phyloP scores from a whole-genome alignment of 352 stramenopile species.

The Phytophthora cajani region DNA sequence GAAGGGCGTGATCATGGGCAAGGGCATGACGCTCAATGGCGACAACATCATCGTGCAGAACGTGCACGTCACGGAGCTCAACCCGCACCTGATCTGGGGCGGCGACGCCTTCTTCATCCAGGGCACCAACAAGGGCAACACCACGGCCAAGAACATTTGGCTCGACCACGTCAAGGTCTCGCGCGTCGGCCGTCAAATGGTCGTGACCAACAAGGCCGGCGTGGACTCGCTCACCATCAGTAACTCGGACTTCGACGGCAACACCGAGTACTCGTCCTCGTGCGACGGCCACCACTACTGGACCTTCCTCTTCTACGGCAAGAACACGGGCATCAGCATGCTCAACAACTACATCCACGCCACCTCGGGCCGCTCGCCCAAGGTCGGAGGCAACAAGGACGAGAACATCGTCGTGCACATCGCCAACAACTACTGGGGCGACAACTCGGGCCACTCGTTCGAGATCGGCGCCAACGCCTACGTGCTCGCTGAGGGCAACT shows the following conservation, averaged over 20 bases:
- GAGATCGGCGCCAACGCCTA: slow-evolving; percentile 36
- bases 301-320: slow-evolving; percentile 43
- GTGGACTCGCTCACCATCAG: slow-evolving; percentile 52
- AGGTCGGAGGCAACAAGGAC: slow-evolving; percentile 31
- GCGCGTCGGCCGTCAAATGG: slow-evolving; percentile 48
- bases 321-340: slow-evolving; percentile 36
- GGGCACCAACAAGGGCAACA: slow-evolving; percentile 31
- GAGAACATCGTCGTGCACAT: slow-evolving; percentile 35
- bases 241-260: slow-evolving; percentile 62
- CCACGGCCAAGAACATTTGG: slow-evolving; percentile 46
- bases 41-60: slow-evolving; percentile 62
- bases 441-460: slow-evolving; percentile 50
- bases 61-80: slow-evolving; percentile 57
- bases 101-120: slow-evolving; percentile 37
- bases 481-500: slow-evolving; percentile 51
- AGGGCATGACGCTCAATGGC: slow-evolving; percentile 40
- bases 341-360: slow-evolving; percentile 53
- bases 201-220: slow-evolving; percentile 42
- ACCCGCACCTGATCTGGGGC: slow-evolving; percentile 51
- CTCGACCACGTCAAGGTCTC: slow-evolving; percentile 60
- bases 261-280: slow-evolving; percentile 45
- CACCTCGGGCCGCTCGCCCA: slow-evolving; percentile 46
- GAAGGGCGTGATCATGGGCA: slow-evolving; percentile 49
- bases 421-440: slow-evolving; percentile 51
- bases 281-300: slow-evolving; percentile 68